A percentile compares a stretch with the other conserved stretches of the same genome.
Evolutionary conservation across 2,329 filamentous ascomycete species (phyloP).

Genomic region (Aureobasidium sp.): DNA sequence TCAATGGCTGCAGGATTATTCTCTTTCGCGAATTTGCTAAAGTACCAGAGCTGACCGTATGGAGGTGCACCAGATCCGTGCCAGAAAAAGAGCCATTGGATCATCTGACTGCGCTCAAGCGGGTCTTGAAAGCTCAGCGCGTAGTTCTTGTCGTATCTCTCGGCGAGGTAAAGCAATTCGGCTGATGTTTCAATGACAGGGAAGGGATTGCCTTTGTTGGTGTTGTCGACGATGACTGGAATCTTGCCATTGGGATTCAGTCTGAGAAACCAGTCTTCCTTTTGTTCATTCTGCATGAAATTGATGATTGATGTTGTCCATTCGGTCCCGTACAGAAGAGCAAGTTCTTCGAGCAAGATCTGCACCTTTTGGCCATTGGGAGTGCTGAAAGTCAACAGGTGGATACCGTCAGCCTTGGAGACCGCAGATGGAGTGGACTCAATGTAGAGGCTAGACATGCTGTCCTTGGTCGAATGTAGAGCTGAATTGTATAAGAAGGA

Average conservation of each 20-base stretch:
- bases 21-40: slow-evolving; percentile 34
- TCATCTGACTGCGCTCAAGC: slow-evolving; percentile 41
- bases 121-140: slow-evolving; percentile 47
- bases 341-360: slow-evolving; percentile 50
- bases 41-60: slow-evolving; percentile 41
- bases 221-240: slow-evolving; percentile 46
- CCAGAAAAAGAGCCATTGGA: slow-evolving; percentile 53
- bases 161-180: slow-evolving; percentile 47
- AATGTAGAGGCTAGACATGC: slow-evolving; percentile 33
- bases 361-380: slow-evolving; percentile 48
- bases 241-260: slow-evolving; percentile 45
- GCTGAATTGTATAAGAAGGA: neutral
- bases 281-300: slow-evolving; percentile 48
- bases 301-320: slow-evolving; percentile 45
- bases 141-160: slow-evolving; percentile 43
- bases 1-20: slow-evolving; percentile 46
- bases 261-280: slow-evolving; percentile 49
- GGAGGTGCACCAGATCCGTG: slow-evolving; percentile 39
- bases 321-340: slow-evolving; percentile 39
- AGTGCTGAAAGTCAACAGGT: slow-evolving; percentile 46
- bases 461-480: neutral
- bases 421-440: slow-evolving; percentile 40
- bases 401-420: slow-evolving; percentile 42
- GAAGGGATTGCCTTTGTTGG: slow-evolving; percentile 39
- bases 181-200: slow-evolving; percentile 37